Evolutionary conservation across 192 early-diverging fungal genomes (phyloP), one percentile per base, ranked within the genome.

Genomic region (Rhizophlyctis rosea): DNA sequence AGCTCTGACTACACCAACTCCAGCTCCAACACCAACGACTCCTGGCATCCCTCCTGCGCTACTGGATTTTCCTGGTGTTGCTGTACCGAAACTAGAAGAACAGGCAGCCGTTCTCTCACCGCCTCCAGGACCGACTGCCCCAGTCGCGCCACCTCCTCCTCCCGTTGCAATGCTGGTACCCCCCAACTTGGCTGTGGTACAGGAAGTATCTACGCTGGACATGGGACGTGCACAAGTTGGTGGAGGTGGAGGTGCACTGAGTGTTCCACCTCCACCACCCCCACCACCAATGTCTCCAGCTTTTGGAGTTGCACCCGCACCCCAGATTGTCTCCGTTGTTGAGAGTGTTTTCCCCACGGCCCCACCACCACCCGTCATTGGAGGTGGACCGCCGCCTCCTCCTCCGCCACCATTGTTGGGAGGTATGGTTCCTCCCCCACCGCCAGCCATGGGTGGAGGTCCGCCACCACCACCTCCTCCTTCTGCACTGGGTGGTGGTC

Each of bases 381-480:
- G 51, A 25, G 52, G 60, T 11, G 69, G 69, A 11, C 68, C 68
- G 27, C 69, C 69, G 24, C 62, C 69, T 16, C 69, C 69, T 29
- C 69, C 69, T 11, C 62, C 69, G n/a, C 69, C 69, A 13, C 69
- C 69, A 34, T 51, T 34, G 47, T 23, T 21, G n/a, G 33, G 58
- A 18, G 50, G 1, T 25, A 61, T 24, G n/a, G 32, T 58, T 16
- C 64, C 69, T 49, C 64, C 69, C 23, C 54, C 62, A 18, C 62
- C 62, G 14, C 48, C 52, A 30, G 24, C 33, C 47, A 29, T 50
- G 21, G 24, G 35, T 49, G 68, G 60, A 29, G 71, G 65, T 50
- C 61, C 61, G 2, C 65, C 61, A 7, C 62, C 69, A 30, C 67
- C 65, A 13, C 47, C 59, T 49, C 59, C 59, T 32, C 59, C 47